Percentiles rank a stretch among this genome's conserved stretches.
Conservation (phyloP, 2,329 filamentous ascomycete genomes). For the Rasamsonia emersonii region DNA sequence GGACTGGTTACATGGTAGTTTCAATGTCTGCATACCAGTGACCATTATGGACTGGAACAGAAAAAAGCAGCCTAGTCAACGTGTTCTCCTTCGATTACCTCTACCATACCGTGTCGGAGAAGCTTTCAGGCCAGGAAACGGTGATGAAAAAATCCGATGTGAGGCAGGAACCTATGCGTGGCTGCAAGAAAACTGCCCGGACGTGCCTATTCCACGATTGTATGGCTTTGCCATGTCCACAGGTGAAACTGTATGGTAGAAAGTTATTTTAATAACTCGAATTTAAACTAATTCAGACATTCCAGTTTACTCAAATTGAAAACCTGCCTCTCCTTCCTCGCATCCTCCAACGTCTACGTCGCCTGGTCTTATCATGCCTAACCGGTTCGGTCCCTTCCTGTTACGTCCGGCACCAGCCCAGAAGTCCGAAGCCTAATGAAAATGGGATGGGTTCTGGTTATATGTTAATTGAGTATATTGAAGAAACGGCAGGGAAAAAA, state of each 20-base stretch:
- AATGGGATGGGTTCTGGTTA: constrained; percentile 7
- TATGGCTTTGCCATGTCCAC: constrained; percentile 18
- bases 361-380: constrained; percentile 4
- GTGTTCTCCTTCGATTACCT: constrained; percentile 15
- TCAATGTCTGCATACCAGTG: constrained; percentile 21
- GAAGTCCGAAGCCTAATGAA: background rate
- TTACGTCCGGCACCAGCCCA: constrained; percentile 5
- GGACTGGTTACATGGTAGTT: constrained; percentile 17
- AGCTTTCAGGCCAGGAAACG: constrained; percentile 14
- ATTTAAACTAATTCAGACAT: background rate
- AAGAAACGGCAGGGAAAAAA: constrained; percentile 8
- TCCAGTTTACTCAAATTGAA: constrained; percentile 8
- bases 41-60: constrained; percentile 6
- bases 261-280: background rate
- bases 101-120: constrained; percentile 19
- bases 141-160: constrained; percentile 20
- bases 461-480: constrained; percentile 12
- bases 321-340: constrained; percentile 6
- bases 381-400: constrained; percentile 3
- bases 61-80: constrained; percentile 3
- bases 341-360: constrained; percentile 5
- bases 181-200: constrained; percentile 18
- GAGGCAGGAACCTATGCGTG: constrained; percentile 21
- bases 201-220: constrained; percentile 16
- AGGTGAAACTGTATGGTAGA: constrained; percentile 13